These are phyloP conservation scores for Colletotrichum tropicale DNA, from an alignment of 2,329 filamentous ascomycete genomes.

Conservation along the genomic window DNA sequence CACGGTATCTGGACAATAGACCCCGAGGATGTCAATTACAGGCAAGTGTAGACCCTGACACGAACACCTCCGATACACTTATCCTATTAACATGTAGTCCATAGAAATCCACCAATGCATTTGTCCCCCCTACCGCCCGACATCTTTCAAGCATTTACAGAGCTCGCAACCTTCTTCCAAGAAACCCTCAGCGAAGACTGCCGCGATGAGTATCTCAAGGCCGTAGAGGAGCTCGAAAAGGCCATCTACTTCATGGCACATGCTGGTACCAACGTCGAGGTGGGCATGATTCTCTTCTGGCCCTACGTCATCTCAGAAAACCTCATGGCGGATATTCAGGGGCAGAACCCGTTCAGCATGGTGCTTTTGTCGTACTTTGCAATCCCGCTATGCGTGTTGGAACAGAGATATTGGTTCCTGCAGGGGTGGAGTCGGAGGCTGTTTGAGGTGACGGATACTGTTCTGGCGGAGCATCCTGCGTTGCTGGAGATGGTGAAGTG, in stretches of 20 bases:
- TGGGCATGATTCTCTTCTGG: slow-evolving; percentile 26
- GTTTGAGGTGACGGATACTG: slow-evolving; percentile 24
- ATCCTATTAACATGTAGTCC: too few relatives aligned
- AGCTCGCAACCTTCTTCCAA: background rate
- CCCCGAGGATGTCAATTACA: background rate
- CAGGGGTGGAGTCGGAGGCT: slow-evolving; percentile 28
- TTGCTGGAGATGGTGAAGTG: background rate
- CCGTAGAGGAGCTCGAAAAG: slow-evolving; percentile 22
- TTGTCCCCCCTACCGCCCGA: background rate
- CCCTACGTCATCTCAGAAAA: slow-evolving; percentile 28
- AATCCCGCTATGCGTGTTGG: slow-evolving; percentile 26
- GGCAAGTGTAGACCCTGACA: background rate
- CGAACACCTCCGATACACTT: too few relatives aligned
- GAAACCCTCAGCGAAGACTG: background rate
- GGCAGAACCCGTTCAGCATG: slow-evolving; percentile 26
- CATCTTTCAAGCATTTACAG: background rate
- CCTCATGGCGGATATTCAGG: slow-evolving; percentile 29
- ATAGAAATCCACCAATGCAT: background rate
- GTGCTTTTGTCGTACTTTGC: slow-evolving; percentile 29
- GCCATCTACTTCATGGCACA: slow-evolving; percentile 23
- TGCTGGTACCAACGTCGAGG: slow-evolving; percentile 27
- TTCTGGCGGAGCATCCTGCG: background rate
- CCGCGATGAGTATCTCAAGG: slow-evolving; percentile 22
- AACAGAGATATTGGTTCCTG: slow-evolving; percentile 29
- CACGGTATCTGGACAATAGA: background rate